These are phyloP conservation scores for Calocybe gambosa DNA, from an alignment of 1,284 basidiomycete genomes.

Conservation along the genomic window DNA sequence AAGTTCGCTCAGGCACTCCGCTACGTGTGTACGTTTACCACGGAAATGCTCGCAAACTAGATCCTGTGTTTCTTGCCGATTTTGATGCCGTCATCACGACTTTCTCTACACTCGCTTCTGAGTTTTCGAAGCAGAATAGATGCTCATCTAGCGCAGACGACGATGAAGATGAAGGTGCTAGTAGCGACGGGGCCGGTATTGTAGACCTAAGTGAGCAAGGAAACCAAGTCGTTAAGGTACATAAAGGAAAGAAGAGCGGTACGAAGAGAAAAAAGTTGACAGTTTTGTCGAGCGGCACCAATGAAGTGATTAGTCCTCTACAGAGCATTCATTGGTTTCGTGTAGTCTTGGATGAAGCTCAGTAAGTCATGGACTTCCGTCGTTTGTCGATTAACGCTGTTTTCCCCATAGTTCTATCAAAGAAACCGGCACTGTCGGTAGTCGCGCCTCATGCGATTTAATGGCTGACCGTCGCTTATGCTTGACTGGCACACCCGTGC, in stretches of 20 bases:
- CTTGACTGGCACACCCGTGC: conserved; percentile 94
- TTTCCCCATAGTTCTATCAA: no score
- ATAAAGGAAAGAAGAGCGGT: conserved; percentile 54
- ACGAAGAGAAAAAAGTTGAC: conserved; percentile 66
- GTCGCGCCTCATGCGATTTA: conserved; percentile 92
- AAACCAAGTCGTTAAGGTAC: conserved; percentile 47
- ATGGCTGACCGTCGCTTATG: conserved; percentile 88
- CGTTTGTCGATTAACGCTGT: no score
- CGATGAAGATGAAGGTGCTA: conserved; percentile 67
- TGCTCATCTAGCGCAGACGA: conserved; percentile 47
- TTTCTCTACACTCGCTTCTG: conserved; percentile 91
- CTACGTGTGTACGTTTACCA: conserved; percentile 94
- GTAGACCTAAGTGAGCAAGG: conserved; percentile 68
- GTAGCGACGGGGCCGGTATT: conserved; percentile 56
- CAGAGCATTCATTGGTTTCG: conserved; percentile 98
- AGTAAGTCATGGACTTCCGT: no score
- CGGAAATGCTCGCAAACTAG: conserved; percentile 82
- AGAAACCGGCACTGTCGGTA: conserved; percentile 91
- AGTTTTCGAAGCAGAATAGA: conserved; percentile 86
- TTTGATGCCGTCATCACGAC: conserved; percentile 98
- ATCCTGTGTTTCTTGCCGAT: conserved; percentile 81
- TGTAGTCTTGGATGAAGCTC: conserved; percentile 96
- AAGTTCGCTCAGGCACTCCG: conserved; percentile 41
- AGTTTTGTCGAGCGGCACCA: conserved; percentile 29
- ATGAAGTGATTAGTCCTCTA: conserved; percentile 77